These are phyloP conservation scores for Suillus americanus DNA, from an alignment of 768 basidiomycete genomes.

Conservation along the genomic window DNA sequence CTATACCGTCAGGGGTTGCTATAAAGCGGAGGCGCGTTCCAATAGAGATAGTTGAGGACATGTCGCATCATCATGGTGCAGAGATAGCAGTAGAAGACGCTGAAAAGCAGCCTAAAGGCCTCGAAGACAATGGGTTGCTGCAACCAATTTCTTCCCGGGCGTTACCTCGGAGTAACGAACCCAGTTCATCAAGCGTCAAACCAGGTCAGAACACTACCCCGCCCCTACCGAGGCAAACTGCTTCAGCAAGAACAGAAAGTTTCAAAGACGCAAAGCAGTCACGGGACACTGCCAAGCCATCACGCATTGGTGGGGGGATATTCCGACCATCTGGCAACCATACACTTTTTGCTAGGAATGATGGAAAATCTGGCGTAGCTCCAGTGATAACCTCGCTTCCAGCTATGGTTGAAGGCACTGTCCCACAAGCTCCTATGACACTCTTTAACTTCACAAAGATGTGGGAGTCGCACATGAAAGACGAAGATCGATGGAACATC, in stretches of 20 bases:
- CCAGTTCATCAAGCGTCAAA: constrained; percentile 17
- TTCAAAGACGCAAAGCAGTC: constrained; percentile 62
- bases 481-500: constrained; percentile 54
- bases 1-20: constrained; percentile 2
- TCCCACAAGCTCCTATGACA: constrained; percentile 37
- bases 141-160: constrained; percentile 41
- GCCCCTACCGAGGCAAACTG: constrained; percentile 5
- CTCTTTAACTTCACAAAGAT: constrained; percentile 62
- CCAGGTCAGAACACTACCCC: constrained; percentile 7
- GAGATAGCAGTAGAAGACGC: constrained; percentile 10
- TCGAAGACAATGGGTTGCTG: constrained; percentile 29
- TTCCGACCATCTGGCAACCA: constrained; percentile 64
- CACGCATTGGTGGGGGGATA: constrained; percentile 67
- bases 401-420: constrained; percentile 4
- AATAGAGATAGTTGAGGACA: constrained; percentile 53
- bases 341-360: constrained; percentile 48
- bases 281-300: constrained; percentile 45
- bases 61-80: constrained; percentile 3
- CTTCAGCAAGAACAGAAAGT: constrained; percentile 29
- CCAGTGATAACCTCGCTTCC: constrained; percentile 2
- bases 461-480: constrained; percentile 48
- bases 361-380: constrained; percentile 9
- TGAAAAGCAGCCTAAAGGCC: constrained; percentile 3
- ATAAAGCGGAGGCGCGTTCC: constrained; percentile 60
- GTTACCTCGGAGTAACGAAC: constrained; percentile 1